These are phyloP conservation scores for Calonectria ilicicola DNA, from an alignment of 2,329 filamentous ascomycete species.

Conservation along the genomic window DNA sequence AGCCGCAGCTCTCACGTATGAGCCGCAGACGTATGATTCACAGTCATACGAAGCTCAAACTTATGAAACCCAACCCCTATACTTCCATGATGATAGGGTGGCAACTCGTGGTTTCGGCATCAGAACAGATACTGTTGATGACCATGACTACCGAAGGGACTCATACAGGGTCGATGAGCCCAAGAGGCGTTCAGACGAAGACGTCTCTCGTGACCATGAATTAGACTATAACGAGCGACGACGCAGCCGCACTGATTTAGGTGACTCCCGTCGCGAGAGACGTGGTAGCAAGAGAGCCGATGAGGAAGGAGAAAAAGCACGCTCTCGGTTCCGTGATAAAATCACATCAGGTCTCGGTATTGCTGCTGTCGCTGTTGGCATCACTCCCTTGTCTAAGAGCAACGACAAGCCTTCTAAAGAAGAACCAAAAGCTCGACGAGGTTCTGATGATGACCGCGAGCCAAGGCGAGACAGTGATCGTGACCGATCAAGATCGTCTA, in stretches of 20 bases:
- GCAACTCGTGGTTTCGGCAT: slow-evolving; percentile 64
- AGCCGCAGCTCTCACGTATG: slow-evolving; percentile 26
- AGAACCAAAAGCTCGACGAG: slow-evolving; percentile 44
- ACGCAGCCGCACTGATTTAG: slow-evolving; percentile 38
- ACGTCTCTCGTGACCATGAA: slow-evolving; percentile 43
- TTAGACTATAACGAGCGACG: slow-evolving; percentile 45
- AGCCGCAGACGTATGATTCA: slow-evolving; percentile 33
- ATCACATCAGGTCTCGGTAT: slow-evolving; percentile 60
- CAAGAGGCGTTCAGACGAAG: slow-evolving; percentile 48
- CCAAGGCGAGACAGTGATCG: slow-evolving; percentile 35
- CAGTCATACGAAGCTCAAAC: slow-evolving; percentile 12
- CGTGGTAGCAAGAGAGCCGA: slow-evolving; percentile 46
- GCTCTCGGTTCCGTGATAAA: slow-evolving; percentile 60
- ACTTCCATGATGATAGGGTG: slow-evolving; percentile 61
- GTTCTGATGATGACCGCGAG: slow-evolving; percentile 47
- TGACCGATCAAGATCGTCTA: slow-evolving; percentile 29
- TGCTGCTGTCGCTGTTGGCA: slow-evolving; percentile 61
- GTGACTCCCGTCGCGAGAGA: slow-evolving; percentile 45
- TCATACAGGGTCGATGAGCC: slow-evolving; percentile 45
- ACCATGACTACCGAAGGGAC: slow-evolving; percentile 58
- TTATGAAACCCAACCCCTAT: slow-evolving; percentile 43
- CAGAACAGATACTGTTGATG: slow-evolving; percentile 54
- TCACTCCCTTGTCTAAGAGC: slow-evolving; percentile 53
- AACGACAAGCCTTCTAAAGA: slow-evolving; percentile 51
- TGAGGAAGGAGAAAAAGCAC: slow-evolving; percentile 54